Evolutionary conservation across 257 asterid genomes (phyloP), one percentile per base, ranked within the genome.

Genomic region (Leonotis leonurus): DNA sequence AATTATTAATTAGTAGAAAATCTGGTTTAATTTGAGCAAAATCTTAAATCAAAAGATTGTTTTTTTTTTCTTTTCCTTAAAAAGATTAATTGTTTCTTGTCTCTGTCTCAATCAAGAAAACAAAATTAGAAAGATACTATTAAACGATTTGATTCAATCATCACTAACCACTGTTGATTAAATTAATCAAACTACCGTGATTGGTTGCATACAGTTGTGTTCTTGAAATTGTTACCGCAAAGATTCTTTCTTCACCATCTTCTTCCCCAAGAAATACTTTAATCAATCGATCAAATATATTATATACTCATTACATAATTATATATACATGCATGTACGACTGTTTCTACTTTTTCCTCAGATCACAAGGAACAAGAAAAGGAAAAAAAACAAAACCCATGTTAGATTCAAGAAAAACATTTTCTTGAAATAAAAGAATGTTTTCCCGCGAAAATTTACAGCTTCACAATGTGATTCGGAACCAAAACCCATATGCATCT

Each of bases 381-480:
- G 13, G 4, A 56, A 33, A 56, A 24, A n/a, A 17, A 13, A 40
- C 18, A 17, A 12, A 11, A 36, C 9, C 2, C 3, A 44, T 37
- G 16, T 20, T 32, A 41, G 46, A 21, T 37, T 65, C 33, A 58
- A 59, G 39, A 54, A 26, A 67, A 52, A 30, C 37, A 43, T 36
- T 65, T 41, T 54, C 48, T 48, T 46, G 35, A 62, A 41, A 43
- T 53, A 35, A 41, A 65, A 36, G 52, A 36, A 22, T 25, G 24
- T 63, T 69, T 74, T 73, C 79, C 82, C 79, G 82, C 76, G 74
- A 66, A n/a, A 60, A 30, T 16, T 24, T 27, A 9, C 62, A 65
- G 55, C 62, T 77, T 39, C 39, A 30, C 57, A 43, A 22, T 65
- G 76, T 37, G 72, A 69, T 64, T 53, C 49, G 56, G 14, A 64